Percentiles rank a stretch among this genome's conserved stretches.
phyloP scores from a whole-genome alignment of 345 rosid species.

The Mallotus nudiflorus region DNA sequence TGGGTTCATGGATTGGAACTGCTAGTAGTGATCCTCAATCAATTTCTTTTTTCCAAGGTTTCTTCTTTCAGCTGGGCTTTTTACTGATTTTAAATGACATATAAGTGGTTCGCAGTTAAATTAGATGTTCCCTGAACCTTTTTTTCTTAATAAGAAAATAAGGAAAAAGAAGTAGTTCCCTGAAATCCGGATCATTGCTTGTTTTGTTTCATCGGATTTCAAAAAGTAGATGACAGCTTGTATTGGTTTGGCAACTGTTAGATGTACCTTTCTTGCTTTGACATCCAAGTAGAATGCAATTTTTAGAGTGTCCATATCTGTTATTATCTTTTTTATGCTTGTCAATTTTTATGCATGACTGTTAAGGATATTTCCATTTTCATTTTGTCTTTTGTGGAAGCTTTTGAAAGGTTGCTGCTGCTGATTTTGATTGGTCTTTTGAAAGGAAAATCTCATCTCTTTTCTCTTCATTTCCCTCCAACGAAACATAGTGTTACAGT shows the following conservation, averaged over 20 bases:
- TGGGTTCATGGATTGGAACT: constrained; percentile 10
- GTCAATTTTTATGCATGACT: constrained; percentile 7
- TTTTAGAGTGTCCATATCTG: background rate
- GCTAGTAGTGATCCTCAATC: constrained; percentile 6
- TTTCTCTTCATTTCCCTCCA: too few species aligned
- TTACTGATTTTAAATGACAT: constrained; percentile 4
- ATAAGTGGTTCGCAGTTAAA: background rate
- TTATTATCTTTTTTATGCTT: background rate
- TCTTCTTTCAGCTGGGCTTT: constrained; percentile 12
- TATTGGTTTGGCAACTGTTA: constrained; percentile 8
- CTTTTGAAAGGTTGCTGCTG: background rate
- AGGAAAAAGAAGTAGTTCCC: background rate
- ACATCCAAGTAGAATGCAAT: background rate
- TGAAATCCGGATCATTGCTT: background rate
- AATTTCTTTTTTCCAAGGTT: background rate
- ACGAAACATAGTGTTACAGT: too few species aligned
- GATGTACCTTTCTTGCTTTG: constrained; percentile 8
- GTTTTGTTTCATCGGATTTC: constrained; percentile 2
- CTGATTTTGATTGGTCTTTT: constrained; percentile 6
- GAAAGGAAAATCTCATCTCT: background rate
- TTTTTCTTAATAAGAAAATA: too few species aligned
- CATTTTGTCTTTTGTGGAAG: constrained; percentile 3
- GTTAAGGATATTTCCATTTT: background rate
- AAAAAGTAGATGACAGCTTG: background rate
- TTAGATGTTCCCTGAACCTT: too few species aligned